Evolutionary conservation across 768 basidiomycete species (phyloP).

Genomic region (Mycena galopus): DNA sequence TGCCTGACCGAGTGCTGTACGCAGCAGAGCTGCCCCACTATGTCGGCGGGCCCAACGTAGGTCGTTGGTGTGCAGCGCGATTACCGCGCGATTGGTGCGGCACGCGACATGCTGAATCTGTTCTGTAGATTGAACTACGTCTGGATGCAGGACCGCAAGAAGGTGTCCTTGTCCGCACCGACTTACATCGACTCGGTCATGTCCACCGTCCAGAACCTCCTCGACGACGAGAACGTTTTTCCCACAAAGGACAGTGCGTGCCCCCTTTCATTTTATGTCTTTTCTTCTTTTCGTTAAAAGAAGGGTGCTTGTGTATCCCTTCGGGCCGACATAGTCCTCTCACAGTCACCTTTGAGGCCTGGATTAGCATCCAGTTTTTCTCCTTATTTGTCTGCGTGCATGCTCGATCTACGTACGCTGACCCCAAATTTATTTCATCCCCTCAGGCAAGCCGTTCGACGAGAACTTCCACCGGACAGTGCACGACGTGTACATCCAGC

Average conservation of each 20-base stretch:
- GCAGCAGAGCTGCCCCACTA: slow-evolving; percentile 88
- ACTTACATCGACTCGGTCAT: slow-evolving; percentile 99
- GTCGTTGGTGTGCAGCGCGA: slow-evolving; percentile 45
- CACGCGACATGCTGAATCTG: background rate
- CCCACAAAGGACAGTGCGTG: slow-evolving; percentile 92
- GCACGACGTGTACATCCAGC: slow-evolving; percentile 96
- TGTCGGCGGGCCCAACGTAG: slow-evolving; percentile 90
- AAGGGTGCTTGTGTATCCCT: too few relatives aligned
- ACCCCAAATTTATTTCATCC: too few relatives aligned
- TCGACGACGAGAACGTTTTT: slow-evolving; percentile 95
- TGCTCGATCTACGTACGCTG: too few relatives aligned
- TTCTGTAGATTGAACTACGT: slow-evolving; percentile 88
- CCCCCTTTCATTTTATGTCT: background rate
- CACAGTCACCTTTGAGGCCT: too few relatives aligned
- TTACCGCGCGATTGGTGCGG: background rate
- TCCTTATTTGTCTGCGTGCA: too few relatives aligned
- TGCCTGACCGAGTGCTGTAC: slow-evolving; percentile 95
- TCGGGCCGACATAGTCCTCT: too few relatives aligned
- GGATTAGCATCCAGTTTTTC: too few relatives aligned
- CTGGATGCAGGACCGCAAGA: slow-evolving; percentile 93
- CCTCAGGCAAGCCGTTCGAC: slow-evolving; percentile 86
- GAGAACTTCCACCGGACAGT: slow-evolving; percentile 84
- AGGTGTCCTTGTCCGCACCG: slow-evolving; percentile 89
- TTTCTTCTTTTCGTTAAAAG: too few relatives aligned
- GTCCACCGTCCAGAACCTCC: slow-evolving; percentile 94